Evolutionary conservation across 768 basidiomycete genomes (phyloP).

Genomic region (Pholiota microspora): DNA sequence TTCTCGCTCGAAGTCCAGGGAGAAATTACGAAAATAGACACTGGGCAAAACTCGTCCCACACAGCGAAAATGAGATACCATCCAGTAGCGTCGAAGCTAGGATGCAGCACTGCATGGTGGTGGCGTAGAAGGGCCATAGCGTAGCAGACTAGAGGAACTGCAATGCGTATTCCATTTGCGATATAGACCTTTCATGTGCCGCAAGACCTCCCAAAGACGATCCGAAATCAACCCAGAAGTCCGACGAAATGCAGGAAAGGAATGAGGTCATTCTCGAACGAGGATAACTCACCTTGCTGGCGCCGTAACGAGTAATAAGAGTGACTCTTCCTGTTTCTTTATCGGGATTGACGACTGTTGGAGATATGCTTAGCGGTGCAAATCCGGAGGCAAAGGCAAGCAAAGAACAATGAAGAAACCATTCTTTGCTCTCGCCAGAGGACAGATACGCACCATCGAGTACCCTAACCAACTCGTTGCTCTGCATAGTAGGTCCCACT

Average conservation of each 20-base stretch:
- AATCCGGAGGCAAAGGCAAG: too few species aligned
- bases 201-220: neutral
- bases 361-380: too few species aligned
- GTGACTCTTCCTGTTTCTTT: constrained; percentile 83
- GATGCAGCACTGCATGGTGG: neutral
- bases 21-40: neutral
- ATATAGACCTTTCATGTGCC: neutral
- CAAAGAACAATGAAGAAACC: neutral
- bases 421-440: too few species aligned
- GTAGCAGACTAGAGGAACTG: neutral
- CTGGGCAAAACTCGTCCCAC: neutral
- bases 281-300: constrained; percentile 60
- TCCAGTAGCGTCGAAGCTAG: neutral
- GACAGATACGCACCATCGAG: constrained; percentile 62
- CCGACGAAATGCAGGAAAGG: constrained; percentile 2
- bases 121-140: constrained; percentile 3
- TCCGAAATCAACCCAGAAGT: neutral
- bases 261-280: neutral
- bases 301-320: constrained; percentile 92
- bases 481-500: constrained; percentile 85
- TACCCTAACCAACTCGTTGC: constrained; percentile 72
- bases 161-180: neutral
- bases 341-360: constrained; percentile 81
- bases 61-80: neutral
- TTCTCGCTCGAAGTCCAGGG: neutral